Conservation (phyloP, 345 rosid genomes). For the Syzygium aqueum region DNA sequence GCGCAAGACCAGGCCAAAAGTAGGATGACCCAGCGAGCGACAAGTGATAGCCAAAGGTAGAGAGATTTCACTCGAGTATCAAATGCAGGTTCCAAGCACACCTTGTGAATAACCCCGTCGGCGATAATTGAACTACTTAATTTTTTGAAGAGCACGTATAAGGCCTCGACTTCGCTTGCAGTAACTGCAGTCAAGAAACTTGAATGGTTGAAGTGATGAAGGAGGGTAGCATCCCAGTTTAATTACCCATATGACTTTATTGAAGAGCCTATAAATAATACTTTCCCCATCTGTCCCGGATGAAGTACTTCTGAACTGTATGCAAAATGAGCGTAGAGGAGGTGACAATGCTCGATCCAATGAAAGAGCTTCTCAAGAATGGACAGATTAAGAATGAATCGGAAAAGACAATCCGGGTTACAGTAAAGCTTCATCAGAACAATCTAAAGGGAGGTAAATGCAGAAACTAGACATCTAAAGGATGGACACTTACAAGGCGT, state of each 20-base stretch:
- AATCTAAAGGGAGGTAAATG: background rate
- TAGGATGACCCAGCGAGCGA: background rate
- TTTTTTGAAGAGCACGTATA: conserved; percentile 75
- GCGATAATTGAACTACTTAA: conserved; percentile 69
- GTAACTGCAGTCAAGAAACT: conserved; percentile 42
- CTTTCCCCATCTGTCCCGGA: background rate
- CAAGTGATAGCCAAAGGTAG: background rate
- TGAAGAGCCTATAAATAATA: background rate
- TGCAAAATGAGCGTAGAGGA: background rate
- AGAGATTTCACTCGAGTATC: background rate
- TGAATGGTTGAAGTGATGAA: background rate
- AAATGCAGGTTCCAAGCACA: background rate
- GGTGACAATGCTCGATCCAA: background rate
- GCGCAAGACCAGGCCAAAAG: background rate
- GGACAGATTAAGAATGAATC: background rate
- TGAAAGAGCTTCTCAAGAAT: background rate
- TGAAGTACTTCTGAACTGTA: background rate
- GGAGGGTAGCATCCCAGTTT: background rate
- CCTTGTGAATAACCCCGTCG: conserved; percentile 94
- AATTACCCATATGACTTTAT: background rate
- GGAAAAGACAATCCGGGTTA: background rate
- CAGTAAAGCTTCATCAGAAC: background rate
- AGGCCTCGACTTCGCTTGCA: conserved; percentile 66
- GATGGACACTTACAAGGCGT: conserved; percentile 50
- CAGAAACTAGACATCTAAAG: background rate